Conservation (phyloP, 345 rosid genomes). For the Trapa incisa region DNA sequence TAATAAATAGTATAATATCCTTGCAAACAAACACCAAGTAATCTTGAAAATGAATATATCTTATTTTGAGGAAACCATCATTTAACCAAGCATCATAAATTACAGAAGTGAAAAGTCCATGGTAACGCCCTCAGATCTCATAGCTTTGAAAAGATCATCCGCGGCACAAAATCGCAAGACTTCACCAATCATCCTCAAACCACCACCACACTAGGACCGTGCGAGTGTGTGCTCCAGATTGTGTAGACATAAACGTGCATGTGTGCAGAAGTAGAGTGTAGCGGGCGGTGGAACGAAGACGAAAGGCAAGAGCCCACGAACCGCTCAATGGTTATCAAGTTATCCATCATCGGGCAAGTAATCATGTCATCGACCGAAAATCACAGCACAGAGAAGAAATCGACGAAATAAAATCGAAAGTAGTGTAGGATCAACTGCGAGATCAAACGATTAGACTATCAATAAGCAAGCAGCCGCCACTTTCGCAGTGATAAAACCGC, state of each 20-base stretch:
- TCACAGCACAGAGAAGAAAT: not conserved
- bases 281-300: not conserved
- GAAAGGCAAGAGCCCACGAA: constrained; percentile 1
- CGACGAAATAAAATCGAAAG: not conserved
- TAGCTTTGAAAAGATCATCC: constrained; percentile 11
- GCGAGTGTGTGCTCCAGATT: not conserved
- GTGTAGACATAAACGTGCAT: constrained; percentile 1
- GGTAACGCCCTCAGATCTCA: constrained; percentile 13
- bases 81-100: not conserved
- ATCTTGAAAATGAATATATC: not conserved
- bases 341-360: constrained; percentile 11
- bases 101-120: not conserved
- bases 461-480: not conserved
- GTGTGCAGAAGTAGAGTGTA: constrained; percentile 1
- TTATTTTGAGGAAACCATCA: not conserved
- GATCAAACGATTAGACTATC: not conserved
- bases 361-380: not conserved
- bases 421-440: not conserved
- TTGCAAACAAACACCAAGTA: not conserved
- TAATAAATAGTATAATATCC: not conserved
- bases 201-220: not conserved
- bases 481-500: not conserved
- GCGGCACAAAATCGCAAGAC: constrained; percentile 3
- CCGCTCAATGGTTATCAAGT: constrained; percentile 7
- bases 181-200: not conserved